phyloP scores from a whole-genome alignment of 768 basidiomycete species.

The Kwoniella sp. region DNA sequence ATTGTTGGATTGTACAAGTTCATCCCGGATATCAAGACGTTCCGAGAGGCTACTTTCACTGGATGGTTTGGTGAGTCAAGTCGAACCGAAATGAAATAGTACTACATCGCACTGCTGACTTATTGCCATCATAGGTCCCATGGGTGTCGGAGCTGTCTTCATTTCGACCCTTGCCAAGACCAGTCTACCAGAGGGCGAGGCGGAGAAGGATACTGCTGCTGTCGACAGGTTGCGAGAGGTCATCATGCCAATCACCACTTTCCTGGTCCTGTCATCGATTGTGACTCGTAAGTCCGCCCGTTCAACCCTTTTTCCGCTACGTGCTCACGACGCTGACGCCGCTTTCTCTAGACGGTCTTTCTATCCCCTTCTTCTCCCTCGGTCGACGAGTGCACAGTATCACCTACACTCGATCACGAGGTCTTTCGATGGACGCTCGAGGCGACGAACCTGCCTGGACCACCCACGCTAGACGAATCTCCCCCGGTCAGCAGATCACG shows the following conservation, averaged over 20 bases:
- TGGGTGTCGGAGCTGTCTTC: conserved; percentile 96
- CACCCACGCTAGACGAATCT: conserved; percentile 70
- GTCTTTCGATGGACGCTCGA: conserved; percentile 60
- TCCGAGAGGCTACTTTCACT: conserved; percentile 87
- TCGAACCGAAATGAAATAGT: no score
- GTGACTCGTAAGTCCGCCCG: conserved; percentile 58
- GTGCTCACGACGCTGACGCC: neutral
- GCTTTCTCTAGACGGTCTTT: conserved; percentile 66
- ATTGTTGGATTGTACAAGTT: conserved; percentile 83
- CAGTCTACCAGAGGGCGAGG: conserved; percentile 52
- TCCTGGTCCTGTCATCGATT: conserved; percentile 91
- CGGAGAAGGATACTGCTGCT: conserved; percentile 62
- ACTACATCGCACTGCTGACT: conserved; percentile 1
- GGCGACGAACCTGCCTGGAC: conserved; percentile 74
- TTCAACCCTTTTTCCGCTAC: neutral
- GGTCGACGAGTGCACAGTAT: conserved; percentile 87
- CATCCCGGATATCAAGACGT: conserved; percentile 94
- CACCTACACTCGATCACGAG: conserved; percentile 85
- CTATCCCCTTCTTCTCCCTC: conserved; percentile 92
- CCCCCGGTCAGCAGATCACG: conserved; percentile 73
- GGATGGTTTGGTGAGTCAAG: conserved; percentile 94
- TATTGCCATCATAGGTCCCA: conserved; percentile 58
- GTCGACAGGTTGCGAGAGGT: conserved; percentile 68
- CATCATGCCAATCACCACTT: conserved; percentile 91
- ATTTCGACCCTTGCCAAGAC: conserved; percentile 61